These are phyloP conservation scores for Pichia insulana DNA, from an alignment of 805 yeast species.

Conservation along the genomic window DNA sequence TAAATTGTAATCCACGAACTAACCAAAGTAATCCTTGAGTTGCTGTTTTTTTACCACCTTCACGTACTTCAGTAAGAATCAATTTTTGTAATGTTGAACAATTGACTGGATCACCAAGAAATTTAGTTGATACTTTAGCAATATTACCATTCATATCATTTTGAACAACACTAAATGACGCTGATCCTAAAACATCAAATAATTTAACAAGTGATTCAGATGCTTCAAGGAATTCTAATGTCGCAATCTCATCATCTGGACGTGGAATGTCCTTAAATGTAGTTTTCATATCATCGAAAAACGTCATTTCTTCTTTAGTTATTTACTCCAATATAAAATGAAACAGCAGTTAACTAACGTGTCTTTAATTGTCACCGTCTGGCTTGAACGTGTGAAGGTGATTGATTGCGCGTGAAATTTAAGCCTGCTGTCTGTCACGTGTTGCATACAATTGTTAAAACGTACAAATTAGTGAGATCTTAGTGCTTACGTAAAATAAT, in stretches of 20 bases:
- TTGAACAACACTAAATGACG: constrained; percentile 80
- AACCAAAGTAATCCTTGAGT: constrained; percentile 90
- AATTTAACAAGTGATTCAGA: constrained; percentile 74
- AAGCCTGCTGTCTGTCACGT: too few species aligned
- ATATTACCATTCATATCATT: constrained; percentile 85
- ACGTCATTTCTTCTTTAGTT: constrained; percentile 21
- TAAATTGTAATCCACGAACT: constrained; percentile 76
- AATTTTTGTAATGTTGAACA: constrained; percentile 70
- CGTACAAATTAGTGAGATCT: too few species aligned
- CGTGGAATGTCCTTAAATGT: constrained; percentile 72
- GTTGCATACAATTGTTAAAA: too few species aligned
- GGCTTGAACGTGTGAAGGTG: too few species aligned
- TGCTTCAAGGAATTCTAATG: constrained; percentile 73
- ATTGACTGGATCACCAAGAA: constrained; percentile 53
- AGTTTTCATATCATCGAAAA: constrained; percentile 69
- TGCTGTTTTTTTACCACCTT: constrained; percentile 58
- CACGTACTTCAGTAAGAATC: constrained; percentile 61
- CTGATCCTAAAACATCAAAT: constrained; percentile 75
- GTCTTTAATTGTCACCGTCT: too few species aligned
- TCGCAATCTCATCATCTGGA: constrained; percentile 53
- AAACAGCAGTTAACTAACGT: too few species aligned
- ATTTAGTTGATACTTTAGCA: constrained; percentile 58
- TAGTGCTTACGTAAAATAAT: too few species aligned
- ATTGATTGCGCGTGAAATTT: too few species aligned
- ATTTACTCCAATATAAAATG: too few species aligned